Evolutionary conservation across 225 moss, liverwort and hornwort genomes (phyloP).

Genomic region (Marchantia polymorpha): DNA sequence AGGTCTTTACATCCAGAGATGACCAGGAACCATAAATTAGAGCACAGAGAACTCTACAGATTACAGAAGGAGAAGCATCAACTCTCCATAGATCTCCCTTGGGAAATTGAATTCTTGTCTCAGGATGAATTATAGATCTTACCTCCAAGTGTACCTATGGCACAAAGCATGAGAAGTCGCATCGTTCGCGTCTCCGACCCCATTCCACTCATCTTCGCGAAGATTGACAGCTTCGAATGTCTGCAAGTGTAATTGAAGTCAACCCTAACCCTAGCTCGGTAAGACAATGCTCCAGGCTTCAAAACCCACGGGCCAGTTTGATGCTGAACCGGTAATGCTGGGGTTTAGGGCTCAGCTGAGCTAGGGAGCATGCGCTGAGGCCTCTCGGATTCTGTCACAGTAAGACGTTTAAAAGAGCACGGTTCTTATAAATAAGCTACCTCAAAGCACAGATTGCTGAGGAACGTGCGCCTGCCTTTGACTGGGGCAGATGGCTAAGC

Average conservation of each 20-base stretch:
- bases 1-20: not conserved
- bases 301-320: too few relatives aligned
- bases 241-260: not conserved
- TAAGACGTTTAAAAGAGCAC: not conserved
- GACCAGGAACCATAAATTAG: not conserved
- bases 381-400: too few relatives aligned
- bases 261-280: slow-evolving; percentile 22
- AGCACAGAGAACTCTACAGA: not conserved
- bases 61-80: not conserved
- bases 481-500: not conserved
- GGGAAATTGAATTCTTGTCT: not conserved
- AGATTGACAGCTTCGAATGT: not conserved
- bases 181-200: slow-evolving; percentile 63
- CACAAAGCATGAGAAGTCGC: slow-evolving; percentile 68
- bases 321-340: not conserved
- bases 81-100: not conserved
- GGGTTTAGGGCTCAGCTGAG: slow-evolving; percentile 6
- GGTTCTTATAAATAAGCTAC: not conserved
- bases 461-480: not conserved
- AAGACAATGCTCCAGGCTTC: not conserved
- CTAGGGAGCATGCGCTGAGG: not conserved
- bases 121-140: not conserved
- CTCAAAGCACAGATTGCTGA: not conserved
- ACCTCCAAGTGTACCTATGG: slow-evolving; percentile 69
- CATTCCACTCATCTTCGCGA: slow-evolving; percentile 9